These are phyloP conservation scores for Pharus latifolius DNA, from an alignment of 176 grass and related monocot genomes.

Conservation along the genomic window DNA sequence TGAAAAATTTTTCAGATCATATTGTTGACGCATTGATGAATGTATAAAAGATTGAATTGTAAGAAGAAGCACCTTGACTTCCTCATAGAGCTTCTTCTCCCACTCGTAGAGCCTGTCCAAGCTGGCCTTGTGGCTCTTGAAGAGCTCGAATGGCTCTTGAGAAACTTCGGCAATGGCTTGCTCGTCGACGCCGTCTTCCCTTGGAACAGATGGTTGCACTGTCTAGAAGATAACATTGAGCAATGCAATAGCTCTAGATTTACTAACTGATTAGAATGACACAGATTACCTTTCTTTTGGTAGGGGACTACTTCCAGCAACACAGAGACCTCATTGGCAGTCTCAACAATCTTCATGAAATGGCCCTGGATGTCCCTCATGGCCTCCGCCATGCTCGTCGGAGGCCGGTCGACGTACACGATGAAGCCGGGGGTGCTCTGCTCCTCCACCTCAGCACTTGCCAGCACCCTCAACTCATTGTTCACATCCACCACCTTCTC, in stretches of 20 bases:
- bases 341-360: conserved; percentile 40
- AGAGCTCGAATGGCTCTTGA: conserved; percentile 57
- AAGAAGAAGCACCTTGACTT: conserved; percentile 55
- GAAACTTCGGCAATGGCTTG: conserved; percentile 31
- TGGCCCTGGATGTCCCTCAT: conserved; percentile 59
- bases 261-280: background rate
- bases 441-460: conserved; percentile 30
- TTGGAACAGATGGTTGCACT: conserved; percentile 25
- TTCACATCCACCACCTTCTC: conserved; percentile 15
- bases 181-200: background rate
- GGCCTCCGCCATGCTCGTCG: conserved; percentile 57
- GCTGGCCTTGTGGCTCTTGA: conserved; percentile 77
- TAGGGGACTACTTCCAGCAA: conserved; percentile 58
- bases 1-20: background rate
- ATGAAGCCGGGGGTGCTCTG: conserved; percentile 52
- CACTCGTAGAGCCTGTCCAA: conserved; percentile 72
- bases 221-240: conserved; percentile 18
- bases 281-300: conserved; percentile 30
- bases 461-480: conserved; percentile 25
- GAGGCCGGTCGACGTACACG: conserved; percentile 49
- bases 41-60: background rate
- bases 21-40: background rate
- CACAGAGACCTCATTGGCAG: conserved; percentile 40
- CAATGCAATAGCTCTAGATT: background rate
- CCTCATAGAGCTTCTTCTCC: conserved; percentile 90